phyloP scores from a whole-genome alignment of 768 basidiomycete genomes.

The Pilatotrama ljubarskyi region DNA sequence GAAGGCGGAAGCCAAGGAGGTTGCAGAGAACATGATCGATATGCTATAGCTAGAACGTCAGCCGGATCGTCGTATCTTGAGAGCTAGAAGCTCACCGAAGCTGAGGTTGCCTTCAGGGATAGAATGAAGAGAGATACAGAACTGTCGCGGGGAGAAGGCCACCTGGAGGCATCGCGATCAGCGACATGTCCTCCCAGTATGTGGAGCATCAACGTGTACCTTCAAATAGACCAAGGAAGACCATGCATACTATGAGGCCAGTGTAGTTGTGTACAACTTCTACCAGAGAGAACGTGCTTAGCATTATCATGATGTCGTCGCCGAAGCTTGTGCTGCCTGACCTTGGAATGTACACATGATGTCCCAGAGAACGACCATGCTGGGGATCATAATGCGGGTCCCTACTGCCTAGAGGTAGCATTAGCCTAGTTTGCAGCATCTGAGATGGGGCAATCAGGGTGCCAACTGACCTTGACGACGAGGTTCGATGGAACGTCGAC shows the following conservation, averaged over 20 bases:
- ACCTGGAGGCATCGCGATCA: conserved; percentile 6
- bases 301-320: neutral
- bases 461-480: conserved; percentile 21
- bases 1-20: conserved; percentile 56
- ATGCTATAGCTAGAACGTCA: conserved; percentile 7
- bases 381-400: conserved; percentile 59
- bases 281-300: neutral
- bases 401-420: conserved; percentile 40
- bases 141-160: conserved; percentile 46
- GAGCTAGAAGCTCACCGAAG: conserved; percentile 25
- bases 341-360: conserved; percentile 62
- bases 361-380: conserved; percentile 67
- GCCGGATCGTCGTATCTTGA: neutral
- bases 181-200: too few species aligned
- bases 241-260: conserved; percentile 53
- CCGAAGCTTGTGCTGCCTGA: conserved; percentile 11
- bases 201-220: conserved; percentile 34
- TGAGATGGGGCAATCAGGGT: too few species aligned
- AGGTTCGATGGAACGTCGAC: conserved; percentile 30
- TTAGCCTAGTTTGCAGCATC: neutral
- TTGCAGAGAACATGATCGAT: conserved; percentile 43
- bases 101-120: conserved; percentile 29
- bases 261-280: conserved; percentile 47
- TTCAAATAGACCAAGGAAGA: conserved; percentile 56
- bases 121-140: conserved; percentile 32